phyloP scores from a whole-genome alignment of 2,329 filamentous ascomycete species.

The Colletotrichum sp. region DNA sequence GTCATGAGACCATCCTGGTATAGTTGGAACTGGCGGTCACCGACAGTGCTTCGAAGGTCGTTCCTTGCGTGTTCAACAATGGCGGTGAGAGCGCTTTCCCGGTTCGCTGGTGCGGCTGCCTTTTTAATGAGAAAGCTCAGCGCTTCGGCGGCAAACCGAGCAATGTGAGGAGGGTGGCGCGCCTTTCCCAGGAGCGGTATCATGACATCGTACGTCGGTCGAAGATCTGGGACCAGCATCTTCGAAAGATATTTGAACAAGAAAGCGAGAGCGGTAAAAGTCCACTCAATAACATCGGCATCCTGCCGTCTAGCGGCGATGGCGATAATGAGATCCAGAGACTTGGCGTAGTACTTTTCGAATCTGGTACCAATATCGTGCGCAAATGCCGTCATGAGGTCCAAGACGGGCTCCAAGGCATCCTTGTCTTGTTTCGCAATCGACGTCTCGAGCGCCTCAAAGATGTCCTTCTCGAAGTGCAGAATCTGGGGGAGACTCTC shows the following conservation, averaged over 20 bases:
- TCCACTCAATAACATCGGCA: conserved; percentile 95
- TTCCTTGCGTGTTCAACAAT: conserved; percentile 76
- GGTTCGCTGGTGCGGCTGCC: conserved; percentile 76
- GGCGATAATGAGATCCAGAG: conserved; percentile 75
- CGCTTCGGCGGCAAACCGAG: conserved; percentile 91
- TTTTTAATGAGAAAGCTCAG: conserved; percentile 94
- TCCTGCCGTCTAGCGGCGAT: conserved; percentile 79
- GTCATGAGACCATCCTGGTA: conserved; percentile 92
- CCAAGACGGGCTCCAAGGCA: conserved; percentile 83
- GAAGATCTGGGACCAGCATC: conserved; percentile 82
- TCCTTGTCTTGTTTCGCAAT: conserved; percentile 80
- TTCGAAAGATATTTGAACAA: conserved; percentile 96
- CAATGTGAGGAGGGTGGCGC: conserved; percentile 83
- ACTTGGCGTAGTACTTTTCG: conserved; percentile 82
- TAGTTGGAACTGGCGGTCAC: conserved; percentile 63
- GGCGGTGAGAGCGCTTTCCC: conserved; percentile 71
- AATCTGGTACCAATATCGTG: conserved; percentile 88
- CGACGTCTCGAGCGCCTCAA: conserved; percentile 75
- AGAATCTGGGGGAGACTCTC: conserved; percentile 92
- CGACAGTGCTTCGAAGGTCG: conserved; percentile 63
- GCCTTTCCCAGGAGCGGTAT: conserved; percentile 82
- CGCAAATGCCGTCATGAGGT: conserved; percentile 91
- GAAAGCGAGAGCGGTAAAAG: conserved; percentile 91
- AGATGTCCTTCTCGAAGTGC: conserved; percentile 86
- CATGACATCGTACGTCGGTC: conserved; percentile 84